These are phyloP conservation scores for Suhomyces chickasaworum DNA, from an alignment of 1,139 yeast species.

Conservation along the genomic window DNA sequence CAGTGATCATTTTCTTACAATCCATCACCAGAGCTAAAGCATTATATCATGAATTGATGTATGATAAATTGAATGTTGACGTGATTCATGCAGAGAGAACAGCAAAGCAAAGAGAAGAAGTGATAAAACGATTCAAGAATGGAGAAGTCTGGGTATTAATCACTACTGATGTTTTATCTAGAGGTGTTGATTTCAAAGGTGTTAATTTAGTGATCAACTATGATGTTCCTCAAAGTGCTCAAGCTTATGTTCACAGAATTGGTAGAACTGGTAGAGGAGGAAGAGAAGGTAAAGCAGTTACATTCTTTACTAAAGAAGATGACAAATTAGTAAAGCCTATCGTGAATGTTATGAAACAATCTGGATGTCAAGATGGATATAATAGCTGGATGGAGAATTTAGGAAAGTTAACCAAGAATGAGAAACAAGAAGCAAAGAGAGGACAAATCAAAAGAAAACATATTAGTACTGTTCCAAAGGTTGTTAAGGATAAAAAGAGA, in stretches of 20 bases:
- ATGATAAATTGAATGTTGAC: conserved; percentile 90
- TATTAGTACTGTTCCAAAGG: conserved; percentile 84
- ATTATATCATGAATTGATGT: conserved; percentile 83
- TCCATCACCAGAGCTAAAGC: conserved; percentile 95
- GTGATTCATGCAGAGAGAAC: conserved; percentile 96
- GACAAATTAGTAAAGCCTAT: conserved; percentile 74
- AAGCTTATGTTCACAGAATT: conserved; percentile 94
- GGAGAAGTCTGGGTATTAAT: conserved; percentile 97
- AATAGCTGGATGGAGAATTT: conserved; percentile 83
- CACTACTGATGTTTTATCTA: conserved; percentile 91
- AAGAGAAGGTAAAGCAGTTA: conserved; percentile 79
- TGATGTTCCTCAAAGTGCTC: conserved; percentile 94
- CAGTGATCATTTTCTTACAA: conserved; percentile 88
- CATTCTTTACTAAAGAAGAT: conserved; percentile 93
- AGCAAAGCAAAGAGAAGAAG: conserved; percentile 81
- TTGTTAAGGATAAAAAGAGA: conserved; percentile 64
- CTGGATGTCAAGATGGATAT: conserved; percentile 68
- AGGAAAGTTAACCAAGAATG: conserved; percentile 66
- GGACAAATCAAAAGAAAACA: conserved; percentile 66
- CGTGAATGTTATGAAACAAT: conserved; percentile 91
- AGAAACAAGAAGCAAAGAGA: conserved; percentile 64
- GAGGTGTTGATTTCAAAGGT: conserved; percentile 98
- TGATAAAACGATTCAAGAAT: conserved; percentile 77
- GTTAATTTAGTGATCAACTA: conserved; percentile 92
- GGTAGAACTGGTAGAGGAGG: conserved; percentile 99